These are phyloP conservation scores for Ophiostoma ulmi DNA, from an alignment of 2,329 filamentous ascomycete genomes.

Conservation along the genomic window DNA sequence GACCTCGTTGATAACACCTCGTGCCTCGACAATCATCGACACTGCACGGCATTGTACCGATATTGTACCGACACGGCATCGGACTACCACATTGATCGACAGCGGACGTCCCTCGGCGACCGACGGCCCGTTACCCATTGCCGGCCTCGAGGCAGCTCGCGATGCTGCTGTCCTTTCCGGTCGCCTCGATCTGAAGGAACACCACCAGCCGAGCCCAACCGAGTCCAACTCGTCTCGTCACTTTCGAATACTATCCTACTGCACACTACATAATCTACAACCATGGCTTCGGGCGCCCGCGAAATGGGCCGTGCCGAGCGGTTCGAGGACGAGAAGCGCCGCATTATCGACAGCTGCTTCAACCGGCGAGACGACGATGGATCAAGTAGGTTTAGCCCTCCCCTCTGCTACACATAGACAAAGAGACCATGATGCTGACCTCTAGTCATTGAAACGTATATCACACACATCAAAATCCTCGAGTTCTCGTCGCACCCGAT, in stretches of 20 bases:
- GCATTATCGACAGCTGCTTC: slow-evolving; percentile 94
- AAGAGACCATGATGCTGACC: neutral
- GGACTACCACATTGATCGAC: neutral
- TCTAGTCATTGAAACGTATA: slow-evolving; percentile 83
- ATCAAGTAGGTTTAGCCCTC: slow-evolving; percentile 50
- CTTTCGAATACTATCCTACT: neutral
- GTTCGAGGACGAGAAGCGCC: slow-evolving; percentile 93
- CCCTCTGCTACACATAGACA: neutral
- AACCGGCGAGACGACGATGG: slow-evolving; percentile 82
- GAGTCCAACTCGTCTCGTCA: neutral
- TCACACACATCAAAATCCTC: slow-evolving; percentile 87
- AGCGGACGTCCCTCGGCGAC: neutral
- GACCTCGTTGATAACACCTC: neutral
- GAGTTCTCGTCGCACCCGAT: slow-evolving; percentile 84
- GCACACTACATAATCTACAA: neutral
- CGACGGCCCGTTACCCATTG: neutral
- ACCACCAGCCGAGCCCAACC: neutral
- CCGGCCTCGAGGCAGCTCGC: slow-evolving; percentile 7
- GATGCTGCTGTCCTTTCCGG: slow-evolving; percentile 9
- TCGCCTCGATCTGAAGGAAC: slow-evolving; percentile 12
- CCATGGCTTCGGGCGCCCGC: slow-evolving; percentile 35
- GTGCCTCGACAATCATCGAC: neutral
- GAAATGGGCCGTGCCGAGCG: slow-evolving; percentile 60
- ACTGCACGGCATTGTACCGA: neutral
- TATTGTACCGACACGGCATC: neutral